phyloP scores from a whole-genome alignment of 208 protist species.

The Leishmania gerbilli region DNA sequence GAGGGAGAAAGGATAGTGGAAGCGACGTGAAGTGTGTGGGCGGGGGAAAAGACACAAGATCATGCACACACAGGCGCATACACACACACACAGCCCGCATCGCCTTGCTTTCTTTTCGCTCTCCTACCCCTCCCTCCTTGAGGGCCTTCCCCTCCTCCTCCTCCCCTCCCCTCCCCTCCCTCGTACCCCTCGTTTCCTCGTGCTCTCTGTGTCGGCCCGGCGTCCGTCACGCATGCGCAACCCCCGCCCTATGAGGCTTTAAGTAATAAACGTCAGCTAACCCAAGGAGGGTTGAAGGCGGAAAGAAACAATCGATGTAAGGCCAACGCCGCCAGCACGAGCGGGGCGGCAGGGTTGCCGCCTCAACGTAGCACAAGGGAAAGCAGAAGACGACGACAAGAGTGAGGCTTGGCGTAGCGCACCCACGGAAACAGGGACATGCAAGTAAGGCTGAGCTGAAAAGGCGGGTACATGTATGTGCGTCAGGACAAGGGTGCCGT shows the following conservation, averaged over 20 bases:
- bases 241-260: too few relatives aligned
- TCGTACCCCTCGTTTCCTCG: too few relatives aligned
- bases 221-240: too few relatives aligned
- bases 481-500: not conserved
- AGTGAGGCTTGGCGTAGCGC: not conserved
- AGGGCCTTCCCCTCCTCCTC: too few relatives aligned
- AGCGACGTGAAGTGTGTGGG: not conserved
- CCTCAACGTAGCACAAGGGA: not conserved
- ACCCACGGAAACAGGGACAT: too few relatives aligned
- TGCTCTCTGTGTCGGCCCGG: too few relatives aligned
- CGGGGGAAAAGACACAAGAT: not conserved
- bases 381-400: not conserved
- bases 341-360: not conserved
- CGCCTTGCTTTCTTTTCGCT: too few relatives aligned
- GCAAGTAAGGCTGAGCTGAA: not conserved
- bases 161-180: too few relatives aligned
- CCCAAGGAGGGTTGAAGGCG: too few relatives aligned
- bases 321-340: not conserved
- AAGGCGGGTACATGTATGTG: not conserved
- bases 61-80: not conserved
- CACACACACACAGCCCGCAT: not conserved
- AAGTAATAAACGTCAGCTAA: too few relatives aligned
- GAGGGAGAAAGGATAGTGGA: not conserved
- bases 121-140: too few relatives aligned
- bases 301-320: not conserved